Base-by-base conservation (phyloP, 257 asterid genomes). In the Parsonsia alboflavescens region DNA sequence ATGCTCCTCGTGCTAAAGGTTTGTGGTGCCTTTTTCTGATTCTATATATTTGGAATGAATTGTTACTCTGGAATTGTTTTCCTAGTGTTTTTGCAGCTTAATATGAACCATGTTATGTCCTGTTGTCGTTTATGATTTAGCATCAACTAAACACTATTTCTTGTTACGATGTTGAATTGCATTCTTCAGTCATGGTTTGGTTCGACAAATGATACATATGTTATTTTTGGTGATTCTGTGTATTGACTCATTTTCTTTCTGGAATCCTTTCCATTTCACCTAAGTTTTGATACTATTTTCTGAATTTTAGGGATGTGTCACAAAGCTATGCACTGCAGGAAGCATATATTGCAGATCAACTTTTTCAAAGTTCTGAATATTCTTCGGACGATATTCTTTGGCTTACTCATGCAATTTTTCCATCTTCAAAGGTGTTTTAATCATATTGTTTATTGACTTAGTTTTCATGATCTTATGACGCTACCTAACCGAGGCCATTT, bases 381-480 rank as follows among this genome's bases (percentile, higher is more conserved):
- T 88, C 92, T 75, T 80, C 90, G 28, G 97, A 90, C 81, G 99
- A 94, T 84, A 91, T 94, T 70, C 93, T 94, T 74, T 94, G 96
- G 93, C 99, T 94, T 79, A 87, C 88, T 76, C 88, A 88, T 75
- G 75, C 99, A 15, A 86, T 88, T 72, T 82, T 86, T 79, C 87
- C 97, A 74, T 88, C 90, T 49, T 75, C 88, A 48, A 92, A 94
- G 99, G 99, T 94, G 76, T 78, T 77, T 42, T 70, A 71, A 16
- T 58, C 24, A 65, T 71, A 76, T 72, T 73, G 48, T 19, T 19
- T 49, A 24, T 75, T 15, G 0, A 21, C 39, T 12, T 62, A 50
- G 48, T 61, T 76, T 4, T n/a, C 11, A 3, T 58, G 46, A 12
- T 76, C 64, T 67, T 6, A 22, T 52, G 45, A 28, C 21, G 59